Base-by-base conservation (phyloP, 352 stramenopile species). In the Phytophthora cryptogea region DNA sequence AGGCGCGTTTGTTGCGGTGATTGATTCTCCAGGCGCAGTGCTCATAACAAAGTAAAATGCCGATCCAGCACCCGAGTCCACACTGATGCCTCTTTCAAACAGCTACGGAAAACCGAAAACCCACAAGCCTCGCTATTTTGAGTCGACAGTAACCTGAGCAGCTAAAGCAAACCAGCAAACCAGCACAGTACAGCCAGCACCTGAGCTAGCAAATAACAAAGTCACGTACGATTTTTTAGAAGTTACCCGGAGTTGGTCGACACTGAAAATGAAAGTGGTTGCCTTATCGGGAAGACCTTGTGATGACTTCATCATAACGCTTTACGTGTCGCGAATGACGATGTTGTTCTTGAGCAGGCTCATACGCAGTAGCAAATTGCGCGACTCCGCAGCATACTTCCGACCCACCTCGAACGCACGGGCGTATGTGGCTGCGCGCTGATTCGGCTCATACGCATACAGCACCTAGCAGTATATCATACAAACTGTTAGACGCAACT, bases 311-410 rank as follows among this genome's bases (percentile, higher is more conserved):
- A 33, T 50, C 23, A 14, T 17, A 14, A 5, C 5, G 28, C 16
- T 45, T 77, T 76, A 90, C 17, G 68, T 58, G n/a, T 91, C 85
- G 49, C 85, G 79, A 30, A 94, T 86, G 54, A 94, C 74, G 47
- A 94, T 62, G 66, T 85, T 83, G 70, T 93, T 93, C 62, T 96
- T 94, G 16, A 96, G 59, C 58, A 96, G 37, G 59, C 83, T 94
- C 83, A 94, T 94, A 54, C 87, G 87, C 37, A 96, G 58, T 33
- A 94, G 76, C 28, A 94, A 42, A 52, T 92, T 90, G 50, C 85
- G 78, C 27, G 85, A 93, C 67, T 96, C 85, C 5, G 72, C 82
- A 4, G 80, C 80, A 69, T 94, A 94, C 51, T 92, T 90, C 26
- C 75, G 75, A 1, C 87, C 87, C 9, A 96, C 84, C 32, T 88